Conservation (phyloP, 257 asterid genomes). For the Solanum etuberosum region DNA sequence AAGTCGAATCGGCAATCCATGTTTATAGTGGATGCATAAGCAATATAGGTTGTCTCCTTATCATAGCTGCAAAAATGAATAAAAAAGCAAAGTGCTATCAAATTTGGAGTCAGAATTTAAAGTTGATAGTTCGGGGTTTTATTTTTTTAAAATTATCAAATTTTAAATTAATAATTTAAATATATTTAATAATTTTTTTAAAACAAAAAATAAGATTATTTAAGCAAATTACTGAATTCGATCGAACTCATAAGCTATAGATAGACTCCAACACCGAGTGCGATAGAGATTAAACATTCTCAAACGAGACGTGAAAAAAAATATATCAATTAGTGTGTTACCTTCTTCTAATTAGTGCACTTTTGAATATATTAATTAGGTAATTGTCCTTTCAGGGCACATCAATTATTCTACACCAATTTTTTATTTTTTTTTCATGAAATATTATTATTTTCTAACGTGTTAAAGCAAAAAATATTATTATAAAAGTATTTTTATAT, state of each 20-base stretch:
- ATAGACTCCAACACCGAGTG: not conserved
- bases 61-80: not conserved
- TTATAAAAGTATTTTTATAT: no score
- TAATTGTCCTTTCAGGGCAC: not conserved
- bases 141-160: not conserved
- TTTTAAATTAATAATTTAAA: not conserved
- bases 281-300: not conserved
- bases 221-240: not conserved
- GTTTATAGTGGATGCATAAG: not conserved
- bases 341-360: not conserved
- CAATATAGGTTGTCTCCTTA: not conserved
- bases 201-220: not conserved
- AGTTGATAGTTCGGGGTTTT: not conserved
- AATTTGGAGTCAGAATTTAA: not conserved
- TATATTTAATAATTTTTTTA: not conserved
- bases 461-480: no score
- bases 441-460: no score
- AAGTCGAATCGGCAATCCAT: not conserved
- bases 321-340: not conserved
- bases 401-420: not conserved
- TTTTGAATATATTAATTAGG: not conserved
- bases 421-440: no score
- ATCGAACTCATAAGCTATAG: not conserved
- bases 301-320: not conserved
- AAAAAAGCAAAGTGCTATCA: not conserved